These are phyloP conservation scores for Aureobasidium leucospermi DNA, from an alignment of 2,329 filamentous ascomycete species.

Conservation along the genomic window DNA sequence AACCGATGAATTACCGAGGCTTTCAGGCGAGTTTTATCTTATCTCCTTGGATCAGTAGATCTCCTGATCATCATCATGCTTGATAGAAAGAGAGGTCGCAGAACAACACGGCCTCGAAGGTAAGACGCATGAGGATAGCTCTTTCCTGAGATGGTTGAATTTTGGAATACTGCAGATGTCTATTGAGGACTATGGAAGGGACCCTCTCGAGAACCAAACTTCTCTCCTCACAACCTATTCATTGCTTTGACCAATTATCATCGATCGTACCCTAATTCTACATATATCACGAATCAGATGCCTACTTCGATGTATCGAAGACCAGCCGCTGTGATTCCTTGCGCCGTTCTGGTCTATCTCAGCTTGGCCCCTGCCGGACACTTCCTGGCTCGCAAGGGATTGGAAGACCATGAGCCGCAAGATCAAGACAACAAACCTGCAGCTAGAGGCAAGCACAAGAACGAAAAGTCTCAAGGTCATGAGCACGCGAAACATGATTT, in stretches of 20 bases:
- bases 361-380: constrained; percentile 4
- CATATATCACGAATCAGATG: neutral
- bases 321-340: neutral
- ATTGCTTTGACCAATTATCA: neutral
- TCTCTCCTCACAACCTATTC: no score
- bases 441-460: neutral
- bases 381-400: neutral
- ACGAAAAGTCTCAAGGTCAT: neutral
- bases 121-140: no score
- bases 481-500: neutral
- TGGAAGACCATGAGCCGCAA: neutral
- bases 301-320: neutral
- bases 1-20: neutral
- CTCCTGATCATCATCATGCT: neutral
- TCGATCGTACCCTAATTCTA: neutral
- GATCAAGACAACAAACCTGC: neutral
- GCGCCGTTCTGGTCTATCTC: constrained; percentile 3
- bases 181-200: no score
- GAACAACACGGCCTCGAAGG: no score
- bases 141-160: no score
- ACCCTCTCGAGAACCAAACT: no score
- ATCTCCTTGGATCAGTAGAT: neutral
- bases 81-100: neutral
- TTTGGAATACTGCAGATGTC: no score
- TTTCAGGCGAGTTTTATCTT: neutral